Conservation (phyloP, 1,284 basidiomycete species). For the Veloporphyrellus conicus region DNA sequence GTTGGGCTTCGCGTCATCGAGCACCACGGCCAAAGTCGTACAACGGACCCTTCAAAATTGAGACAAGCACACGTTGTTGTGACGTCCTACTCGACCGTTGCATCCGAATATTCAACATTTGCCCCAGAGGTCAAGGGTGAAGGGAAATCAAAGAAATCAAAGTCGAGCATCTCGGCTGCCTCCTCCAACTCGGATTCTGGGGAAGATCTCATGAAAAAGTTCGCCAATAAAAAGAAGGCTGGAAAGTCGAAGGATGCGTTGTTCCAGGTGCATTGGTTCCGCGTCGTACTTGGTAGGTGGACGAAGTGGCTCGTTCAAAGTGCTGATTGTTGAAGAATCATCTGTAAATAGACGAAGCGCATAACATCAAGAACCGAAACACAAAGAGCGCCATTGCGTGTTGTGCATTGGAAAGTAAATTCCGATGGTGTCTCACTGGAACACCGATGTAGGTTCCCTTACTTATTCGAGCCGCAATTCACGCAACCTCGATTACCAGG, state of each 20-base stretch:
- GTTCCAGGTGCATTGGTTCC: slow-evolving; percentile 79
- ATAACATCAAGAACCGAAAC: slow-evolving; percentile 92
- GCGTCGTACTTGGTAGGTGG: slow-evolving; percentile 74
- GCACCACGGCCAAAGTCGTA: slow-evolving; percentile 76
- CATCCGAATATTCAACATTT: slow-evolving; percentile 65
- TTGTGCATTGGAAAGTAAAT: slow-evolving; percentile 72
- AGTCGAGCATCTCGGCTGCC: slow-evolving; percentile 27
- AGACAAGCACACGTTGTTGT: slow-evolving; percentile 71
- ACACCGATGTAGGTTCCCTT: slow-evolving; percentile 74
- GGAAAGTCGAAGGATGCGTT: slow-evolving; percentile 59
- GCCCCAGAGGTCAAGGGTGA: slow-evolving; percentile 48
- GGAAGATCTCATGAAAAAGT: slow-evolving; percentile 20
- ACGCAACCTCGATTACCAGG: slow-evolving; percentile 30
- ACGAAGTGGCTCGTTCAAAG: not conserved
- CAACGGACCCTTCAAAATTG: slow-evolving; percentile 60
- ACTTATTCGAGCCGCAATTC: not conserved
- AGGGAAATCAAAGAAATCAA: slow-evolving; percentile 39
- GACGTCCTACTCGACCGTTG: slow-evolving; percentile 79
- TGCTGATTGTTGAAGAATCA: not conserved
- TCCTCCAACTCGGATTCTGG: slow-evolving; percentile 40
- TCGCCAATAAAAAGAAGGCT: slow-evolving; percentile 35
- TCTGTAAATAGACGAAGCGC: slow-evolving; percentile 78
- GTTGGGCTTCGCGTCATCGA: slow-evolving; percentile 66
- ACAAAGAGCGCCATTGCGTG: slow-evolving; percentile 83
- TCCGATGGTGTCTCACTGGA: slow-evolving; percentile 86